phyloP scores from a whole-genome alignment of 2,329 filamentous ascomycete species.

The Alternaria gansuensis region DNA sequence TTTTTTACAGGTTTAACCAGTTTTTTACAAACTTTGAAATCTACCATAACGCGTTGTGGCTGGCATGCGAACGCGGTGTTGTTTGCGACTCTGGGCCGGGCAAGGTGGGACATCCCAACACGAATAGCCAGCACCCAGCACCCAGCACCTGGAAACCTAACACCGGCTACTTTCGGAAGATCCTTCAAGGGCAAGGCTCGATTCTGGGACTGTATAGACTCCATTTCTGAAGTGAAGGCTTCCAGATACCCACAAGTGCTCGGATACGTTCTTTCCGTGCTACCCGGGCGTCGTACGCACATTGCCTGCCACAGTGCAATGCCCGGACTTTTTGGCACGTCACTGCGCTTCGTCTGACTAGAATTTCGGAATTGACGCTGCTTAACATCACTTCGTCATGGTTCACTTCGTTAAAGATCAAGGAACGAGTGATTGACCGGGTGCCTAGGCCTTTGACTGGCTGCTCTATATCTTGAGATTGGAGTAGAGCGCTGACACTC shows the following conservation, averaged over 20 bases:
- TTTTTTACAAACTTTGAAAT: background rate
- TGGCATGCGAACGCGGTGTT: background rate
- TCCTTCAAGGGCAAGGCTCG: background rate
- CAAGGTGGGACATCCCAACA: background rate
- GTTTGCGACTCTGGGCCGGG: slow-evolving; percentile 3
- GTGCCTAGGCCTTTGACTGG: background rate
- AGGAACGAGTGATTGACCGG: no score
- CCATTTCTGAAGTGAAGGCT: background rate
- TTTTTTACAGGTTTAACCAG: background rate
- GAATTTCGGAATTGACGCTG: no score
- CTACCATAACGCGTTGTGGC: background rate
- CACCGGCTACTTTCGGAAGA: background rate
- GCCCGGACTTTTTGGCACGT: background rate
- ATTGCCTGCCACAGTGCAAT: background rate
- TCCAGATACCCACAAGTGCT: background rate
- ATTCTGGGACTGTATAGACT: background rate
- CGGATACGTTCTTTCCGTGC: background rate
- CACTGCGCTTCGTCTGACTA: background rate
- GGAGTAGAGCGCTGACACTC: background rate
- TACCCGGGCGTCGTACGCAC: background rate
- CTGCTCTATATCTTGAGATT: background rate
- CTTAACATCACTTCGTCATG: background rate
- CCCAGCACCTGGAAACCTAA: background rate
- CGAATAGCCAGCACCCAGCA: slow-evolving; percentile 4
- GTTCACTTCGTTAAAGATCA: background rate